Evolutionary conservation across 805 yeast genomes (phyloP), one percentile per base, ranked within the genome.

Genomic region (Yamadazyma insecticola): DNA sequence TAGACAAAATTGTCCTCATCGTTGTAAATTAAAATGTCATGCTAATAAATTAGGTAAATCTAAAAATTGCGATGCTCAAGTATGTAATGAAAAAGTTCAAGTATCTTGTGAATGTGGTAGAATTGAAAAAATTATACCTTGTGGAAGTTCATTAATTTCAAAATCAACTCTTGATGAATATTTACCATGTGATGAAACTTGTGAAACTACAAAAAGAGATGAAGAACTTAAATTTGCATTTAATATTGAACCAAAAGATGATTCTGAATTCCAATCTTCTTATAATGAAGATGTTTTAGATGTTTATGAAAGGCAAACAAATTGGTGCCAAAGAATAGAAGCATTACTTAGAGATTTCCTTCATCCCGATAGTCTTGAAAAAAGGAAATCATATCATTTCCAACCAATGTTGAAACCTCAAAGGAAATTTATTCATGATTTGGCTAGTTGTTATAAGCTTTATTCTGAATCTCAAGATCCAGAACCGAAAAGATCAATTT

Each of bases 401-500:
- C 78, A 78, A 12, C 81, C 90, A 12, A 85, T 88, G 95, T 68
- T 61, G 30, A 51, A 65, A 10, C 71, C 76, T 4, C 90, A 84
- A 51, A 63, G 96, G 28, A 63, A 63, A 39, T 86, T 87, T 48
- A 57, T 88, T 16, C 90, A 79, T 47, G 77, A 76, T 30, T 47
- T 88, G 24, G 80, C 88, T 0, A 73, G 66, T 16, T 55, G 75
- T 0, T 86, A 63, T 50, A 62, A 69, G 9, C 45, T 86, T 9
- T 77, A 72, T 43, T 64, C 81, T 0, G 88, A 83, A 45, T 74
- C 89, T 2, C 92, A 84, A 39, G 96, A 85, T 53, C 74, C 73
- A 2, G 96, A 86, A 42, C 96, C 96, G 0, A 66, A 74, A 31
- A 56, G 95, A 38, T 74, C 81, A 8, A 90, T 87, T 1, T 78